Base-by-base conservation (phyloP, 805 yeast species). In the Teunomyces cretensis region DNA sequence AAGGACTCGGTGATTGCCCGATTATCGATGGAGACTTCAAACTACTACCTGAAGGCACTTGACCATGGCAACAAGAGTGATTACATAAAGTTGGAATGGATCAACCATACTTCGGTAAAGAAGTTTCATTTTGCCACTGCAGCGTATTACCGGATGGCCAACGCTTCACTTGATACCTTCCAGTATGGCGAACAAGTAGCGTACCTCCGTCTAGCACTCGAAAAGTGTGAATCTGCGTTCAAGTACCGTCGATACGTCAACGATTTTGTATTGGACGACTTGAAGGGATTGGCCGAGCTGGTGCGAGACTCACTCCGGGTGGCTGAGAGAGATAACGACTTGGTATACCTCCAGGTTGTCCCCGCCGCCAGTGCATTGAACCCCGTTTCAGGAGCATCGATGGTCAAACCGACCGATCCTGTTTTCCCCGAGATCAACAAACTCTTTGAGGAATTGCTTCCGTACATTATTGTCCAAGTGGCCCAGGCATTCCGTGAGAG, bases 321-420 rank as follows among this genome's bases (percentile, higher is more conserved):
- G 2, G 80, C 91, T 0, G 89, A 86, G 51, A 76, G 82, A 51
- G 97, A 90, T 52, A 90, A 90, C 58, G 91, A 89, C 56, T 69
- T 89, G 53, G 82, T 91, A 5, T 88, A 88, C 61, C 64, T 87
- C 32, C 83, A 86, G 46, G 65, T 70, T 1, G 81, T 88, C 0
- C 95, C 96, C 0, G 53, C 49, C 1, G 55, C 52, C 6, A 46
- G 57, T 0, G 15, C 30, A 12, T 13, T 81, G 1, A 68, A 78
- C 0, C 54, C 68, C 0, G 67, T 82, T 2, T 57, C 64, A 1
- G 76, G 76, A 1, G 83, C 81, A 0, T 61, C 76, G 4, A 79
- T 86, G 74, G 88, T 84, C 1, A 78, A 78, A 42, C 66, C 80
- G 0, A 50, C 65, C 33, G 66, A 65, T 2, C 64, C 79, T 0